phyloP scores from a whole-genome alignment of 345 rosid species.

The Raphanus raphanistrum region DNA sequence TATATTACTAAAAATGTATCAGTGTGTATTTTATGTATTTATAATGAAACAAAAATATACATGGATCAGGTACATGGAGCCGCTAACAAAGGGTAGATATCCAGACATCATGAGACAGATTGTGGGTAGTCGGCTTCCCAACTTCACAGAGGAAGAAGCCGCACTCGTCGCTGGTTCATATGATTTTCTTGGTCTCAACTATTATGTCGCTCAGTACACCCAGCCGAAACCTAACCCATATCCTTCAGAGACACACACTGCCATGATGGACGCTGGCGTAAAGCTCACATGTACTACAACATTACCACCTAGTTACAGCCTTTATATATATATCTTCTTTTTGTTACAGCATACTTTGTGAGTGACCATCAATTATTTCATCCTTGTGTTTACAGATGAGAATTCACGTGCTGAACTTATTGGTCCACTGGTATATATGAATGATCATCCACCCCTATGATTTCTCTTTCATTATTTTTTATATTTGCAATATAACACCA shows the following conservation, averaged over 20 bases:
- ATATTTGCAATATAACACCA: not conserved
- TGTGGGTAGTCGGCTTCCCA: not conserved
- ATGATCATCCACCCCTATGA: not conserved
- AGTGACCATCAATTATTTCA: not conserved
- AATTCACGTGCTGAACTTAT: not conserved
- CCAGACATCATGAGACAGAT: not conserved
- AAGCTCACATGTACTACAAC: not conserved
- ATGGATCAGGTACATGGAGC: not conserved
- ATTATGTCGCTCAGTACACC: not conserved
- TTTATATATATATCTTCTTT: not conserved
- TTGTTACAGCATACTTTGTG: not conserved
- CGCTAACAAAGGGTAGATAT: not conserved
- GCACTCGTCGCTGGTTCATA: not conserved
- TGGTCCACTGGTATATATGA: not conserved
- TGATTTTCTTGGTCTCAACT: slow-evolving; percentile 1
- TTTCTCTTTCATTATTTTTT: not conserved
- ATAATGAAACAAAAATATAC: not conserved
- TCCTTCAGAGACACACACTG: not conserved
- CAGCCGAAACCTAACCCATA: not conserved
- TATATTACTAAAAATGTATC: not conserved
- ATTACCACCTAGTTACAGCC: not conserved
- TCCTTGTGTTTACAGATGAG: not conserved
- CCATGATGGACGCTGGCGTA: not conserved
- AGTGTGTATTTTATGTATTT: not conserved
- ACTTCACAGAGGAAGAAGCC: not conserved